Base-by-base conservation (phyloP, 768 basidiomycete species). In the Kwoniella sp. region DNA sequence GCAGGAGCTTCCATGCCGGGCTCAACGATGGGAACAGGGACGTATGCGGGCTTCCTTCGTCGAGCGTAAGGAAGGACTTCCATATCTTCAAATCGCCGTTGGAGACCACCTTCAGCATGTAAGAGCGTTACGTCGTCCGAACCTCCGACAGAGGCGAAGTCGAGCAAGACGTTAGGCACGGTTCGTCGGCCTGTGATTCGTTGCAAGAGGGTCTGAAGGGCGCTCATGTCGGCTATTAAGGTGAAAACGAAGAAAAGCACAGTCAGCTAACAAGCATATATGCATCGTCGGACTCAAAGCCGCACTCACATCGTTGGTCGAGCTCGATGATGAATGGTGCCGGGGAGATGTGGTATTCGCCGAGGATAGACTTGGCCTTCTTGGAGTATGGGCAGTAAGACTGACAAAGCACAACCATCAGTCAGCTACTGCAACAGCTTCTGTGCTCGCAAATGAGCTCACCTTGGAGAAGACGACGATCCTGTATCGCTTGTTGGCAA, bases 331-430 rank as follows among this genome's bases (percentile, higher is more conserved):
- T 64, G 55, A 74, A 72, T 26, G 79, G 76, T 49, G 66, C 67
- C 3, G 73, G 72, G 9, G 65, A 51, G n/a, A 77, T 64, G 9
- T 67, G 60, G 63, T 79, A 75, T 49, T 67, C 55, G 13, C 68
- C 63, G 25, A 81, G 63, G 50, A 80, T 77, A 13, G 53, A 46
- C 58, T 80, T 80, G 1, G 77, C 78, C 30, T 76, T 73, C 53
- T 67, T 69, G 12, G 79, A 81, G 66, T 78, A 81, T 17, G 79
- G 80, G 64, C 80, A 81, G 66, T 78, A 75, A 10, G 77, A 70
- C 80, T 81, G 51, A 27, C 1, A 26, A 56, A n/a, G 36, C 62
- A 2, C 55, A n/a, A 24, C 2, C 5, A 50, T 36, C 30, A 13
- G 40, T 27, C 37, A 50, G 24, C 21, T 40, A 40, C 26, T 3